Conservation (phyloP, 1,284 basidiomycete species). For the Salmacisia buchloeana region DNA sequence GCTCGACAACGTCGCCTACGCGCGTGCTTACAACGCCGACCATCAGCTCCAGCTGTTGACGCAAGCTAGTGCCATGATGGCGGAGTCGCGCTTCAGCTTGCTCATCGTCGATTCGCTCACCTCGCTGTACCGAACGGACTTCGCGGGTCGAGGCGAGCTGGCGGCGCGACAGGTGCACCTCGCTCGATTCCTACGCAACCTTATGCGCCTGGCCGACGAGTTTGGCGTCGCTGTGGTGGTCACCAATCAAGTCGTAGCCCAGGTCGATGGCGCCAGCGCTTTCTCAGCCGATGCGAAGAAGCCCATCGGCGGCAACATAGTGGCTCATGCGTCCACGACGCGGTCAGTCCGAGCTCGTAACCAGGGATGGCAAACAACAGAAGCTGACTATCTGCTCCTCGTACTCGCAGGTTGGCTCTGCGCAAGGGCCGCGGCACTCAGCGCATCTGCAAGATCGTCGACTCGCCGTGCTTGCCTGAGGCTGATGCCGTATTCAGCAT, state of each 20-base stretch:
- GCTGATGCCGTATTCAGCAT: constrained; percentile 95
- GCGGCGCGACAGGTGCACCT: constrained; percentile 92
- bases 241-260: constrained; percentile 98
- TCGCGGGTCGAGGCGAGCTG: constrained; percentile 88
- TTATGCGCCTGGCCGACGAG: constrained; percentile 93
- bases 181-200: constrained; percentile 89
- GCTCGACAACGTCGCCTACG: constrained; percentile 96
- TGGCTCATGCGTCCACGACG: constrained; percentile 50
- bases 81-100: constrained; percentile 73
- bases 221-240: constrained; percentile 93
- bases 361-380: too few relatives aligned
- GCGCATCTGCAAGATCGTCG: constrained; percentile 92
- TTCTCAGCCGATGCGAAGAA: constrained; percentile 79
- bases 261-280: constrained; percentile 84
- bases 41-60: constrained; percentile 88
- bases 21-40: constrained; percentile 96
- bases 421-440: constrained; percentile 89
- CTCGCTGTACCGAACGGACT: constrained; percentile 91
- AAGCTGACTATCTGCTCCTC: constrained; percentile 9
- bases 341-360: constrained; percentile 21
- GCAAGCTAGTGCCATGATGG: constrained; percentile 76
- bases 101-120: constrained; percentile 96
- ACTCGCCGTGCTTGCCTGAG: constrained; percentile 95
- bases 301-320: constrained; percentile 63
- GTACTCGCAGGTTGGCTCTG: constrained; percentile 57